phyloP scores from a whole-genome alignment of 495 filamentous ascomycete species.

The Xylaria venustula region DNA sequence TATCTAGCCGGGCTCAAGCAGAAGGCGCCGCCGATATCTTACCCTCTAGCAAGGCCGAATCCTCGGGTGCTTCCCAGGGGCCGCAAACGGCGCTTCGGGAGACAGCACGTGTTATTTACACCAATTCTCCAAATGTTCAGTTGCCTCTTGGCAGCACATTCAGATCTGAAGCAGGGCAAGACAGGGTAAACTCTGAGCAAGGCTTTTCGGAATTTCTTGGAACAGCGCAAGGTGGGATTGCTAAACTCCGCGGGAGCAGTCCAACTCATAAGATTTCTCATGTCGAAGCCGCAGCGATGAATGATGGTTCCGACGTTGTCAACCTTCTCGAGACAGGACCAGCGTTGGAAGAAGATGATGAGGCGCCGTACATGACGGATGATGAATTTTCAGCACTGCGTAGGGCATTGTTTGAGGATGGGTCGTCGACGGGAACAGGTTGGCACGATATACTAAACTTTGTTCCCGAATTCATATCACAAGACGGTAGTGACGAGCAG shows the following conservation, averaged over 20 bases:
- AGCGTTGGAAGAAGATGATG: conserved; percentile 20
- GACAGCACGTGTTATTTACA: conserved; percentile 5
- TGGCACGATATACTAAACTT: conserved; percentile 46
- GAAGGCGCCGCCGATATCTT: background rate
- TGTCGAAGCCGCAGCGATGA: background rate
- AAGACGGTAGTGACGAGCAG: conserved; percentile 9
- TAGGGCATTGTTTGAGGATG: conserved; percentile 33
- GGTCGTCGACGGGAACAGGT: conserved; percentile 6
- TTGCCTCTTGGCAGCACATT: conserved; percentile 13
- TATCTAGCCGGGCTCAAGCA: background rate
- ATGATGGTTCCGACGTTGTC: conserved; percentile 46
- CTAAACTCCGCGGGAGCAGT: background rate
- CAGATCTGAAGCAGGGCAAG: conserved; percentile 7
- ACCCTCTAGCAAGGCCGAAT: conserved; percentile 22
- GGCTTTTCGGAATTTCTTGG: background rate
- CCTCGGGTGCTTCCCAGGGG: conserved; percentile 5
- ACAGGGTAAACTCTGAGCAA: background rate
- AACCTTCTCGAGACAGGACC: conserved; percentile 32
- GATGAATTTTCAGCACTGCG: conserved; percentile 29
- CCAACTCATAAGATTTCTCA: background rate
- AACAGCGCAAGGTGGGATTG: background rate
- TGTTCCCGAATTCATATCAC: conserved; percentile 33
- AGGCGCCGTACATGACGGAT: conserved; percentile 16
- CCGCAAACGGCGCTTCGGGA: background rate
- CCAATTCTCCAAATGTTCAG: background rate